These are phyloP conservation scores for Tirmania nivea DNA, from an alignment of 495 filamentous ascomycete species.

Conservation along the genomic window DNA sequence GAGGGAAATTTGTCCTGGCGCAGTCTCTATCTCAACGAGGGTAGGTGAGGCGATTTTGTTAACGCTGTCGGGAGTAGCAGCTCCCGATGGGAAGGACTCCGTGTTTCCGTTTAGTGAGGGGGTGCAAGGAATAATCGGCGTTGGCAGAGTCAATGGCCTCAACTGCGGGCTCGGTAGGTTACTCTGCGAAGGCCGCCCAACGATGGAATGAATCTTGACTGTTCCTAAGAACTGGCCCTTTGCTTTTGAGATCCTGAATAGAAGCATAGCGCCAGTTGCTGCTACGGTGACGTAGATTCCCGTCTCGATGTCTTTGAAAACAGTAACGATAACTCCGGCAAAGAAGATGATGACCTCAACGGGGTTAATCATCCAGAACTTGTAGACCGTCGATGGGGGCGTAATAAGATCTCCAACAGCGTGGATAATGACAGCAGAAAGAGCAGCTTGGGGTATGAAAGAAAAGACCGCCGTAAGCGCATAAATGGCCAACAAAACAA, in stretches of 20 bases:
- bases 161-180: constrained; percentile 2
- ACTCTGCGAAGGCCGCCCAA: constrained; percentile 63
- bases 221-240: constrained; percentile 71
- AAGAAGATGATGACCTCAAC: constrained; percentile 88
- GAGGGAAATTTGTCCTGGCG: constrained; percentile 15
- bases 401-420: constrained; percentile 92
- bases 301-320: constrained; percentile 74
- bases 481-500: constrained; percentile 91
- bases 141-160: neutral
- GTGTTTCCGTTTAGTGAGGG: neutral
- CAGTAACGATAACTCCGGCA: constrained; percentile 70
- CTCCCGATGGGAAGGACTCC: neutral
- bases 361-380: constrained; percentile 87
- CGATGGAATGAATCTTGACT: constrained; percentile 71
- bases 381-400: constrained; percentile 77
- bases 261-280: constrained; percentile 51
- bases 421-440: constrained; percentile 94
- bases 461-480: constrained; percentile 80
- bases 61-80: neutral
- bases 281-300: constrained; percentile 77
- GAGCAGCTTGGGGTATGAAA: constrained; percentile 68
- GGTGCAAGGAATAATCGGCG: neutral
- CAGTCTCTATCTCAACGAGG: constrained; percentile 10
- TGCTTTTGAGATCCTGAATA: constrained; percentile 64
- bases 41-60: neutral